Percentiles rank a stretch among this genome's conserved stretches.
phyloP scores from a whole-genome alignment of 208 protist genomes.

The Acanthamoeba sp. region DNA sequence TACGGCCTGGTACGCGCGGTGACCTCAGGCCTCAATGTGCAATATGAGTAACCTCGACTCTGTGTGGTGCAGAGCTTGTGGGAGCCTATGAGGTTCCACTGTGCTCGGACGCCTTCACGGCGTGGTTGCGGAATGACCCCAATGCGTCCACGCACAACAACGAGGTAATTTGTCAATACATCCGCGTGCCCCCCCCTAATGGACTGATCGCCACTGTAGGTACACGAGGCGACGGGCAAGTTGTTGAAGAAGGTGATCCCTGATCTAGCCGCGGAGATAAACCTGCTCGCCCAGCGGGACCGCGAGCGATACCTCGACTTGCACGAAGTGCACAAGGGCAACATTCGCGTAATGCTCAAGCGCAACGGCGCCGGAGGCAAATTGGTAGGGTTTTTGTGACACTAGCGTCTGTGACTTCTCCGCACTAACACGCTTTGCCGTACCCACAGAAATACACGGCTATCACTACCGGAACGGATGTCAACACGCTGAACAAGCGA shows the following conservation, averaged over 20 bases:
- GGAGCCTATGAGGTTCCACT: not conserved
- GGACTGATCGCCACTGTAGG: not conserved
- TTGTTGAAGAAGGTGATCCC: constrained; percentile 14
- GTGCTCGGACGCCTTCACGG: constrained; percentile 67
- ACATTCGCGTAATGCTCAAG: constrained; percentile 40
- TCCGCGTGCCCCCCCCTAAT: too few relatives aligned
- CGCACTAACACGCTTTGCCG: not conserved
- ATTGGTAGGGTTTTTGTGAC: not conserved
- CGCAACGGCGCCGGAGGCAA: not conserved
- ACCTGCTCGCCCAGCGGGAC: not conserved
- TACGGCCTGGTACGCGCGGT: not conserved
- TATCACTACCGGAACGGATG: not conserved
- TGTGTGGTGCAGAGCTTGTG: constrained; percentile 7
- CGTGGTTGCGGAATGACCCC: not conserved
- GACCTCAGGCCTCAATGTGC: not conserved
- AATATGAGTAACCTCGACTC: not conserved
- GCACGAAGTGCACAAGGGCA: not conserved
- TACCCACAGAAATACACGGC: constrained; percentile 38
- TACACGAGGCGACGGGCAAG: not conserved
- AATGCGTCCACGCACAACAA: not conserved
- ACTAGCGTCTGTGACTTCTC: not conserved
- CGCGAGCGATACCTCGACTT: constrained; percentile 30
- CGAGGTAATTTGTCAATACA: too few relatives aligned
- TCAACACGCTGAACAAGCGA: not conserved
- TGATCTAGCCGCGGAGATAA: not conserved